Evolutionary conservation across 2,329 filamentous ascomycete species (phyloP), one percentile per base, ranked within the genome.

Genomic region (Lecanicillium sp.): DNA sequence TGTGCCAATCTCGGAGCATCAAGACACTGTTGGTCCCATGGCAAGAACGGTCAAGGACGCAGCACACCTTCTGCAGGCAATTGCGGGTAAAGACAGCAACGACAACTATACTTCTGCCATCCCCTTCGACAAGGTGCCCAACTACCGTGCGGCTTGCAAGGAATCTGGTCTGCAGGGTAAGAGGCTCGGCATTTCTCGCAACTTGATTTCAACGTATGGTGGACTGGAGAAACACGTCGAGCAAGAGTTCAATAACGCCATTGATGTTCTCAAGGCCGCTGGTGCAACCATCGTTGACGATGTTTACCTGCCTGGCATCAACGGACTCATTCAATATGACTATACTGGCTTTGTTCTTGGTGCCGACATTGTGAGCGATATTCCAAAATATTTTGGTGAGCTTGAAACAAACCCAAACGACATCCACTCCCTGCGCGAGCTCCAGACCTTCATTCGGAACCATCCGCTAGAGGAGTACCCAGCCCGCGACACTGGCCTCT

Each of bases 121-220:
- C 18, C 79, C 79, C 49, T 81, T 81, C 5, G 64, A 61, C 35
- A 33, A 53, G 3, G 53, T 73, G 2, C 80, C 79, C 1, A 64
- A 85, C 53, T 85, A 84, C 48, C 68, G 73, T 4, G 65, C 63
- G 2, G 73, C 79, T 0, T 74, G 79, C 52, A 67, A 74, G 19
- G 54, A 66, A 18, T 64, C 65, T 16, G 65, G 68, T 1, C 61
- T 83, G 0, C 42, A 56, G 8, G 76, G 74, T 9, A 73, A 75
- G 37, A 69, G 78, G 3, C 76, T 85, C 25, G 82, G 81, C 3
- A 66, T 85, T 5, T 75, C 80, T 0, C 64, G 71, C n/a, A 79
- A 82, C 46, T 9, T 33, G 29, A 14, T 17, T 12, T 17, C 12
- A 5, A 15, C 63, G 15, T 7, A 40, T 3, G 29, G 38, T 12